Conservation (phyloP, 2,329 filamentous ascomycete species). For the Rhexocercosporidium sp. region DNA sequence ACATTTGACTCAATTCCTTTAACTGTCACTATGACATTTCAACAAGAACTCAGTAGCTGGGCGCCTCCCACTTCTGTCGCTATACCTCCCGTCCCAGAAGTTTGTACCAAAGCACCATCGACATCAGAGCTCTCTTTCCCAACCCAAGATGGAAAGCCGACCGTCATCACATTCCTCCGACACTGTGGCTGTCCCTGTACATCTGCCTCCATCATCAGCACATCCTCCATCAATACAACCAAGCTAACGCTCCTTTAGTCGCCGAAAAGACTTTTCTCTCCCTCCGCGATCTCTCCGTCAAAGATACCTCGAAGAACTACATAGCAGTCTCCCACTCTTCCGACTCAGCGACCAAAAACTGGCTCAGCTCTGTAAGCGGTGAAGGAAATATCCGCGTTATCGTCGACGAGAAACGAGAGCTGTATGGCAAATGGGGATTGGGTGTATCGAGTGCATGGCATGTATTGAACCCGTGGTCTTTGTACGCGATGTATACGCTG, state of each 20-base stretch:
- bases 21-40: slow-evolving; percentile 38
- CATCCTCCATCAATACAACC: neutral
- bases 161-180: slow-evolving; percentile 69
- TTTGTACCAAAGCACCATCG: slow-evolving; percentile 61
- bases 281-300: slow-evolving; percentile 57
- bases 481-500: slow-evolving; percentile 63
- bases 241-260: slow-evolving; percentile 29
- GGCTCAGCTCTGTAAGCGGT: slow-evolving; percentile 36
- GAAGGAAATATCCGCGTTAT: slow-evolving; percentile 58
- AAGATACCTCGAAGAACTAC: slow-evolving; percentile 58
- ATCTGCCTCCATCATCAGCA: slow-evolving; percentile 31
- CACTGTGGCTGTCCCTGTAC: slow-evolving; percentile 78
- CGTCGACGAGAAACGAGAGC: slow-evolving; percentile 62
- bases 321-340: slow-evolving; percentile 67
- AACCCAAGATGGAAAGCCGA: slow-evolving; percentile 55
- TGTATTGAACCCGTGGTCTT: slow-evolving; percentile 60
- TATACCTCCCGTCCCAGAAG: slow-evolving; percentile 53
- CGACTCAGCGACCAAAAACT: slow-evolving; percentile 57
- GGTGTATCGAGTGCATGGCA: slow-evolving; percentile 65
- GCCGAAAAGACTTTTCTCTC: slow-evolving; percentile 69
- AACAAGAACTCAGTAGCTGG: slow-evolving; percentile 41
- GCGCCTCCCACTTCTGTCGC: slow-evolving; percentile 27
- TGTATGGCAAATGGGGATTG: slow-evolving; percentile 71
- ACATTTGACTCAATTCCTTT: neutral
- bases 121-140: slow-evolving; percentile 58